Evolutionary conservation across 768 basidiomycete genomes (phyloP).

Genomic region (Erythrobasidium yunnanense): DNA sequence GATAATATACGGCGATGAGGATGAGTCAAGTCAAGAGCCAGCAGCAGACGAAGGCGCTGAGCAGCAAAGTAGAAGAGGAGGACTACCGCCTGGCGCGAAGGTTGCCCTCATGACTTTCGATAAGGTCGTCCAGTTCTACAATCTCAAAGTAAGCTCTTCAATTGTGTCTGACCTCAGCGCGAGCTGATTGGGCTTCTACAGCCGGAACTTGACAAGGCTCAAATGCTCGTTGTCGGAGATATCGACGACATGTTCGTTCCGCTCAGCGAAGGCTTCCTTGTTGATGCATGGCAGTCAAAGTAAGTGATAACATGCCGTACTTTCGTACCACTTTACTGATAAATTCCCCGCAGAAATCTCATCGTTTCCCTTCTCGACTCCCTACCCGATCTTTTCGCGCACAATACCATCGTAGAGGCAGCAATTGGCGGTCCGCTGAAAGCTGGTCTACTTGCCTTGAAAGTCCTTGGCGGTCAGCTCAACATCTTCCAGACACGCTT

Average conservation of each 20-base stretch:
- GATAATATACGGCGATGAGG: slow-evolving; percentile 53
- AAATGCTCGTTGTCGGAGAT: slow-evolving; percentile 73
- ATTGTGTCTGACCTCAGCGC: not conserved
- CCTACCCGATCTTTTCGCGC: slow-evolving; percentile 55
- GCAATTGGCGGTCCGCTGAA: slow-evolving; percentile 69
- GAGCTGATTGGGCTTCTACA: slow-evolving; percentile 25
- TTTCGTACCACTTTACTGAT: not conserved
- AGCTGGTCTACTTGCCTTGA: slow-evolving; percentile 58
- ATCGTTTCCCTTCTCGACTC: slow-evolving; percentile 58
- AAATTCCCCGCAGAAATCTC: slow-evolving; percentile 45
- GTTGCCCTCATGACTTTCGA: slow-evolving; percentile 81
- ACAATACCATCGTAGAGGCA: slow-evolving; percentile 49
- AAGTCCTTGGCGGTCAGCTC: slow-evolving; percentile 37
- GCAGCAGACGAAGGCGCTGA: slow-evolving; percentile 31
- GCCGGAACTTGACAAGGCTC: slow-evolving; percentile 48
- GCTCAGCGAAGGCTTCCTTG: slow-evolving; percentile 60
- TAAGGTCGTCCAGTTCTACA: slow-evolving; percentile 68
- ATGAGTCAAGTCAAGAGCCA: slow-evolving; percentile 31
- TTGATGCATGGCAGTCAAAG: slow-evolving; percentile 61
- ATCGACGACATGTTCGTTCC: slow-evolving; percentile 88
- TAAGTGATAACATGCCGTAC: slow-evolving; percentile 41
- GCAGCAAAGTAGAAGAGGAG: not conserved
- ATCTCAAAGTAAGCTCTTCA: slow-evolving; percentile 53
- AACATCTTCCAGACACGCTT: slow-evolving; percentile 40
- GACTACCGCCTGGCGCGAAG: slow-evolving; percentile 37